These are phyloP conservation scores for Lepraria neglecta DNA, from an alignment of 495 filamentous ascomycete species.

Conservation along the genomic window DNA sequence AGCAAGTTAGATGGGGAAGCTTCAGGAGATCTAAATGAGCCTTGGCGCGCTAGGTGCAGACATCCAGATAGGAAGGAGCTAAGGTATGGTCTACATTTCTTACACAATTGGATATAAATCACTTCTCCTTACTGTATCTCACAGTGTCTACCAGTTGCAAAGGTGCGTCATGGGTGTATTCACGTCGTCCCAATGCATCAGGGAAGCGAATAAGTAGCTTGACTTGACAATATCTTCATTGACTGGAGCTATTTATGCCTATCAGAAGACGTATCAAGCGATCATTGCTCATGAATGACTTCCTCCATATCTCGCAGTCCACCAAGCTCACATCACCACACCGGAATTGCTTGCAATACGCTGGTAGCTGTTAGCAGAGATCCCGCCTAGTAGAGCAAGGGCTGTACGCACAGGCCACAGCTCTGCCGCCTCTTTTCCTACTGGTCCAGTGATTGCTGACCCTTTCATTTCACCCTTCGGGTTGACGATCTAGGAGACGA, in stretches of 20 bases:
- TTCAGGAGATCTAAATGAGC: neutral
- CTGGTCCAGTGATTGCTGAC: slow-evolving; percentile 95
- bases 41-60: slow-evolving; percentile 1
- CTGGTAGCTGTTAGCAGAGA: slow-evolving; percentile 38
- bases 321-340: slow-evolving; percentile 85
- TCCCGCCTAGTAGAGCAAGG: slow-evolving; percentile 1
- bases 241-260: slow-evolving; percentile 5
- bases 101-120: neutral
- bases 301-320: slow-evolving; percentile 18
- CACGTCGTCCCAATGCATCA: neutral
- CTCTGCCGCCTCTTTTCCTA: slow-evolving; percentile 99
- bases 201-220: neutral
- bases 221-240: neutral
- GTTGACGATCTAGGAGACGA: slow-evolving; percentile 79
- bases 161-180: too few species aligned
- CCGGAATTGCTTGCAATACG: slow-evolving; percentile 99
- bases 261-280: neutral
- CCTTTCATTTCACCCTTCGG: slow-evolving; percentile 99
- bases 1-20: neutral
- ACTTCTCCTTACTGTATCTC: neutral
- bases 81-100: neutral
- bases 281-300: neutral
- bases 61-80: neutral
- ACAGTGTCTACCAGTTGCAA: neutral
- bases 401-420: slow-evolving; percentile 82